phyloP scores from a whole-genome alignment of 257 asterid species.

The Jacaranda mimosifolia region DNA sequence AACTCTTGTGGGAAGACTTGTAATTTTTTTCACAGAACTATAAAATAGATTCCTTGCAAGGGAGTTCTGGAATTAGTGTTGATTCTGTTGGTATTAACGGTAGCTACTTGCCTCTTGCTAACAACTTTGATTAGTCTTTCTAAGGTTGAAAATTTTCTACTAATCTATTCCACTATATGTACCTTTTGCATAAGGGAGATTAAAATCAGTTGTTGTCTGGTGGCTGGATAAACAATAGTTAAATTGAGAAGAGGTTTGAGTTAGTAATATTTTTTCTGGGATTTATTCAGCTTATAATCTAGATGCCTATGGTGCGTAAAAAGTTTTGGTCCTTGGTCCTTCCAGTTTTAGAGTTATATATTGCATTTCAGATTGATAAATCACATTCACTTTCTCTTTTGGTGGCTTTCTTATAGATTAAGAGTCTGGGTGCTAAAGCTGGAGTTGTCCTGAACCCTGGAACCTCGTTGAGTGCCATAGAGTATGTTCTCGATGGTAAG shows the following conservation, averaged over 20 bases:
- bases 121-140: not conserved
- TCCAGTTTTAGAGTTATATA: not conserved
- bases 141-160: not conserved
- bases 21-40: no score
- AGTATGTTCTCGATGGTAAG: constrained; percentile 95
- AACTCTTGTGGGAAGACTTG: no score
- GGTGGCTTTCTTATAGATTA: constrained; percentile 60
- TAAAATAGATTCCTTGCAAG: no score
- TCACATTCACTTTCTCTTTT: constrained; percentile 5
- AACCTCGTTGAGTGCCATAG: constrained; percentile 85
- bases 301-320: not conserved
- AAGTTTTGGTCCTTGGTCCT: not conserved
- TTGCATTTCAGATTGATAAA: not conserved
- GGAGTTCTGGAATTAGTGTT: not conserved
- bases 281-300: not conserved
- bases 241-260: not conserved
- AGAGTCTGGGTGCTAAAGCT: constrained; percentile 96
- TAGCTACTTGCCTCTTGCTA: not conserved
- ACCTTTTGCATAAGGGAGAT: not conserved
- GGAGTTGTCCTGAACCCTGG: constrained; percentile 99
- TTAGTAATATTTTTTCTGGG: constrained; percentile 1
- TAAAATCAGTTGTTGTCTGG: no score
- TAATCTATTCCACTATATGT: not conserved
- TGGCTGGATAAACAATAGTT: not conserved
- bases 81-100: not conserved